These are phyloP conservation scores for Pseudomonodictys pantanalensis DNA, from an alignment of 495 filamentous ascomycete genomes.

Conservation along the genomic window DNA sequence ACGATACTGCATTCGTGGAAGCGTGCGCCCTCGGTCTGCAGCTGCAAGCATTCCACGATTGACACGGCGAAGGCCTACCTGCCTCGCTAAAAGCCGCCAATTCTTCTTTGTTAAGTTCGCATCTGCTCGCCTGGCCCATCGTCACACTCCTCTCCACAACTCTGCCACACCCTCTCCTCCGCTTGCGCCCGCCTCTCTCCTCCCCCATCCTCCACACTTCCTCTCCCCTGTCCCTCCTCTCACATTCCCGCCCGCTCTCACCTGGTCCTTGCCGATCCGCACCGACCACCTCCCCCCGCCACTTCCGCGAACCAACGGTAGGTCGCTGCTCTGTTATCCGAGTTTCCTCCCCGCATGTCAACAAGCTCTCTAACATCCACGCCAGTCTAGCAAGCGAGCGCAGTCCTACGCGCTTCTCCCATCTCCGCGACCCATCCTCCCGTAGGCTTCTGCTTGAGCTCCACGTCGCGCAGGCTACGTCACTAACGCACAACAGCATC, in stretches of 20 bases:
- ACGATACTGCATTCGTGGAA: background rate
- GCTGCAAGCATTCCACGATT: background rate
- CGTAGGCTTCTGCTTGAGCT: slow-evolving; percentile 9
- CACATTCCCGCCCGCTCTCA: slow-evolving; percentile 25
- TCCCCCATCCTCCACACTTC: slow-evolving; percentile 31
- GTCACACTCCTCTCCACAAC: background rate
- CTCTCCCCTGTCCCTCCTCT: slow-evolving; percentile 29
- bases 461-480: slow-evolving; percentile 1
- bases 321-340: slow-evolving; percentile 26
- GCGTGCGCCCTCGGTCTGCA: background rate
- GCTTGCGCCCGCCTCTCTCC: slow-evolving; percentile 14
- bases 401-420: slow-evolving; percentile 16
- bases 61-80: slow-evolving; percentile 10
- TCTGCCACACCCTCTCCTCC: slow-evolving; percentile 21
- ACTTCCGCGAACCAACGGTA: slow-evolving; percentile 36
- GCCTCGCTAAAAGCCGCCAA: slow-evolving; percentile 25
- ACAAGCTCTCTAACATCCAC: slow-evolving; percentile 16
- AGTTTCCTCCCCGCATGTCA: slow-evolving; percentile 33
- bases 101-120: background rate
- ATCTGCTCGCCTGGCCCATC: slow-evolving; percentile 11
- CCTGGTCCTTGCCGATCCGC: slow-evolving; percentile 29
- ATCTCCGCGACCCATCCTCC: slow-evolving; percentile 18
- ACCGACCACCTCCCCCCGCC: slow-evolving; percentile 33
- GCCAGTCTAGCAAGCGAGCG: slow-evolving; percentile 7
- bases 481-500: slow-evolving; percentile 22